Percentiles rank a stretch among this genome's conserved stretches.
phyloP scores from a whole-genome alignment of 1,284 basidiomycete genomes.

The Schizophyllum amplum region DNA sequence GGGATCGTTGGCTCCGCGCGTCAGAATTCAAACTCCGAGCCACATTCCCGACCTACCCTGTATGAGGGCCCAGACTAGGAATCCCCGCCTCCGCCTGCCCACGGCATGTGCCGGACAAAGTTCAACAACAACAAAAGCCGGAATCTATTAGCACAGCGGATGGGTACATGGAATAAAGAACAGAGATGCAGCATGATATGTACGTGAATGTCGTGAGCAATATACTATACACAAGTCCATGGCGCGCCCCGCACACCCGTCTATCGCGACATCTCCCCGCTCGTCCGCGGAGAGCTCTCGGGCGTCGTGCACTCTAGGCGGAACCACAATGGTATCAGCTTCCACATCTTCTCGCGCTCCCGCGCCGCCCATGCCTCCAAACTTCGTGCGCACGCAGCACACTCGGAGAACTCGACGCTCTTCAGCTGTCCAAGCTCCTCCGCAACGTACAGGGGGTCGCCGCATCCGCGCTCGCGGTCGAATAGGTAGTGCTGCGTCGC shows the following conservation, averaged over 20 bases:
- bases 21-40: too few relatives aligned
- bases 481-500: conserved; percentile 76
- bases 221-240: conserved; percentile 1
- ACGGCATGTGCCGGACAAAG: not conserved
- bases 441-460: conserved; percentile 69
- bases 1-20: too few relatives aligned
- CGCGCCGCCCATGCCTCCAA: conserved; percentile 62
- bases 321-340: conserved; percentile 52
- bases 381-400: conserved; percentile 59
- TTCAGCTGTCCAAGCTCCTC: conserved; percentile 73
- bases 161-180: not conserved
- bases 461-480: conserved; percentile 65
- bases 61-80: too few relatives aligned
- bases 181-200: not conserved
- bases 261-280: not conserved
- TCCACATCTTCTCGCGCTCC: conserved; percentile 70
- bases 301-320: conserved; percentile 23
- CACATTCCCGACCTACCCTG: too few relatives aligned
- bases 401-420: conserved; percentile 64
- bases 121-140: not conserved
- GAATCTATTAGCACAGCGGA: not conserved
- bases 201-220: not conserved
- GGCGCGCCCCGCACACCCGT: not conserved
- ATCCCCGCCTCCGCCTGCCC: not conserved
- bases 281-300: not conserved